Conservation (phyloP, 2,329 filamentous ascomycete genomes). For the Arachnopeziza araneosa region DNA sequence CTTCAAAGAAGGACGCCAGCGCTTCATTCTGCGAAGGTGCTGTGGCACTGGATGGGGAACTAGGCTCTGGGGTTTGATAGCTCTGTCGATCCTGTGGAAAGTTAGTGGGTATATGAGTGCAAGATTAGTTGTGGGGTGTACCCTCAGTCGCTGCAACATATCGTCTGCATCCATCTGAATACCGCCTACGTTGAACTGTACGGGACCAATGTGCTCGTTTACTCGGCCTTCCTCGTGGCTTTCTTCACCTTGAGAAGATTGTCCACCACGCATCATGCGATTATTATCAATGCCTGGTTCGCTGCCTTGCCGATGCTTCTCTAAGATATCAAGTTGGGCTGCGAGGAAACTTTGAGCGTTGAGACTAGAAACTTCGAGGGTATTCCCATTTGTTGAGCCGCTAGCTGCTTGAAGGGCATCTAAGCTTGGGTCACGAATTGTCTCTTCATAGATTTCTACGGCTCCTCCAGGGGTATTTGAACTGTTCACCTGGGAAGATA, state of each 20-base stretch:
- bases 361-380: conserved; percentile 54
- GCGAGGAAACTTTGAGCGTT: conserved; percentile 74
- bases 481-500: not conserved
- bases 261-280: conserved; percentile 21
- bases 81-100: conserved; percentile 30
- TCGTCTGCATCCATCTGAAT: conserved; percentile 95
- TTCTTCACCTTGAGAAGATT: conserved; percentile 18
- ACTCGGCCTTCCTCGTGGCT: conserved; percentile 22
- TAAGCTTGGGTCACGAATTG: conserved; percentile 68
- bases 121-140: conserved; percentile 34
- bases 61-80: conserved; percentile 29
- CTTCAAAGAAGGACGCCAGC: conserved; percentile 54
- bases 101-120: not conserved
- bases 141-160: conserved; percentile 82
- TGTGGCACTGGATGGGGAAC: conserved; percentile 22
- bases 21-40: conserved; percentile 48
- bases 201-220: conserved; percentile 78
- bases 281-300: conserved; percentile 35
- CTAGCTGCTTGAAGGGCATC: conserved; percentile 53
- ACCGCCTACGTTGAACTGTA: conserved; percentile 97
- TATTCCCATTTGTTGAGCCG: conserved; percentile 33
- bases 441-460: conserved; percentile 70
- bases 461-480: conserved; percentile 44
- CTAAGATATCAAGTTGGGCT: conserved; percentile 69
- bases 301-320: conserved; percentile 50